phyloP scores from a whole-genome alignment of 2,329 filamentous ascomycete species.

The Pyrenophora seminiperda region DNA sequence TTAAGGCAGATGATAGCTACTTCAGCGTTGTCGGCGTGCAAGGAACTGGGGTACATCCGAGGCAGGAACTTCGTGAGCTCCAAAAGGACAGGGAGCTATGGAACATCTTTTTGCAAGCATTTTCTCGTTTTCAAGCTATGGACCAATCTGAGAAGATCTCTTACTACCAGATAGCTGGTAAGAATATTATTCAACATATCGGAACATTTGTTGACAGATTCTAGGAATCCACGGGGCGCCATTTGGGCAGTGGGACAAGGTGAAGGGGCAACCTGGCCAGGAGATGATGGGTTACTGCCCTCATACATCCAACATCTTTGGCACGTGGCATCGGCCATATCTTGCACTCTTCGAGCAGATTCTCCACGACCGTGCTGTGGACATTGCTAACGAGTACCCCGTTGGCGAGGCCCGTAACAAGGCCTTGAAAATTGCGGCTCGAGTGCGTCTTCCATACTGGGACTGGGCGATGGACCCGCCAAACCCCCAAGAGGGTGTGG shows the following conservation, averaged over 20 bases:
- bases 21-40: constrained; percentile 43
- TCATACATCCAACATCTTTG: constrained; percentile 39
- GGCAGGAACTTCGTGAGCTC: constrained; percentile 38
- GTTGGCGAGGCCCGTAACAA: constrained; percentile 28
- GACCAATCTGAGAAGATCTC: constrained; percentile 38
- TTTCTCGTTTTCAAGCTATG: constrained; percentile 40
- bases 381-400: constrained; percentile 38
- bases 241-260: constrained; percentile 36
- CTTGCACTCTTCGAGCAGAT: constrained; percentile 42
- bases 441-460: constrained; percentile 43
- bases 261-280: constrained; percentile 27
- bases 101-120: constrained; percentile 42
- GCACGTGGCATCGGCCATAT: constrained; percentile 42
- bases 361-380: constrained; percentile 36
- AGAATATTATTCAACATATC: constrained; percentile 1
- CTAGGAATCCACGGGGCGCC: constrained; percentile 42
- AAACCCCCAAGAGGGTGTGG: constrained; percentile 27
- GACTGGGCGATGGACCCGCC: constrained; percentile 41
- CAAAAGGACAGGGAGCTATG: constrained; percentile 38
- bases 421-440: constrained; percentile 30
- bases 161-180: constrained; percentile 42
- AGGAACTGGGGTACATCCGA: constrained; percentile 35
- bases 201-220: neutral
- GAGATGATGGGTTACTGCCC: constrained; percentile 39
- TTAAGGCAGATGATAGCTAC: constrained; percentile 30